These are phyloP conservation scores for Globisporangium radiosum DNA, from an alignment of 352 stramenopile genomes.

Conservation along the genomic window DNA sequence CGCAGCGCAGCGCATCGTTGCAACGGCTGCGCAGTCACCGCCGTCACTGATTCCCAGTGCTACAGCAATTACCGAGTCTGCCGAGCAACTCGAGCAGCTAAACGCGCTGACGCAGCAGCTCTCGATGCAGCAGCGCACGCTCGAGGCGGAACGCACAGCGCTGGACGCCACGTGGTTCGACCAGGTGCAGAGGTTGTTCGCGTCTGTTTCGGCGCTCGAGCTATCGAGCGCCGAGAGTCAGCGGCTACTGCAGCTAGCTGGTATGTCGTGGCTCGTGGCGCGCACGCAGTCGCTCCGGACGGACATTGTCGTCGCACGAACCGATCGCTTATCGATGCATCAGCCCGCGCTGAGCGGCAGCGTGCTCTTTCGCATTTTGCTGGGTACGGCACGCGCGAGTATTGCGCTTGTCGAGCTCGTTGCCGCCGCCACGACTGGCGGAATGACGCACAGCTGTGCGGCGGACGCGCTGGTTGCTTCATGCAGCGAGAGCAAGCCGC, in stretches of 20 bases:
- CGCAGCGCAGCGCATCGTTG: background rate
- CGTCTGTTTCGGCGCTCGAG: constrained; percentile 29
- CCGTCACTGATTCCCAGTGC: constrained; percentile 1
- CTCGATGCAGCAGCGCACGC: background rate
- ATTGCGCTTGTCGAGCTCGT: constrained; percentile 33
- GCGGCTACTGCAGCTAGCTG: constrained; percentile 39
- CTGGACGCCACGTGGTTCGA: constrained; percentile 1
- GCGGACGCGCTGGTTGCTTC: constrained; percentile 14
- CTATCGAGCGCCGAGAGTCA: constrained; percentile 58
- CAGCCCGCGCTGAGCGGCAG: constrained; percentile 5
- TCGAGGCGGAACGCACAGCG: background rate
- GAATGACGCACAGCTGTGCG: constrained; percentile 37
- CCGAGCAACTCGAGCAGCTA: constrained; percentile 4
- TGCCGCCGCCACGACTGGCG: constrained; percentile 33
- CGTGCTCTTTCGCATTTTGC: constrained; percentile 16
- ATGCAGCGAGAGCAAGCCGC: constrained; percentile 1
- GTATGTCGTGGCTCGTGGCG: constrained; percentile 37
- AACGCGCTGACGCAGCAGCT: constrained; percentile 4
- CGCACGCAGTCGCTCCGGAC: background rate
- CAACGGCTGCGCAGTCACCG: background rate
- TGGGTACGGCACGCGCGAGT: constrained; percentile 17
- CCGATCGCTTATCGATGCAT: background rate
- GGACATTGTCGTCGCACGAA: background rate
- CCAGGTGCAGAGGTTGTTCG: constrained; percentile 11
- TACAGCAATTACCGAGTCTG: constrained; percentile 4